Base-by-base conservation (phyloP, 2,329 filamentous ascomycete species). In the Fusarium nygamai region DNA sequence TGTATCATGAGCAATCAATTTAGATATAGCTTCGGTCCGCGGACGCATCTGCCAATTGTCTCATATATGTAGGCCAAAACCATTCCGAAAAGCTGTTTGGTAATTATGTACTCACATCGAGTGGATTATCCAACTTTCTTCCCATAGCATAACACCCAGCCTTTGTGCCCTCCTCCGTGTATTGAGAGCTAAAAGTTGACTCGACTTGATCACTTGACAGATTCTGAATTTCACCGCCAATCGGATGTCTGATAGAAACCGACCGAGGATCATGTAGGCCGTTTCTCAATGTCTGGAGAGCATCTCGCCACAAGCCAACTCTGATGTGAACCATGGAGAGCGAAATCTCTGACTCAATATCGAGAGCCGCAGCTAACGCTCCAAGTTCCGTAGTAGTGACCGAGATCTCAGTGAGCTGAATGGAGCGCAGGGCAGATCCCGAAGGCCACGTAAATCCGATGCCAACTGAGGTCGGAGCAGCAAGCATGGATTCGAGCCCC, bases 71-170 rank as follows among this genome's bases (percentile, higher is more conserved):
- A 16, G 6, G 13, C 19, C 0, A 47, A 3, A 7, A 3, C 2
- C 4, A 5, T 16, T 14, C 0, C 16, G 2, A 9, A 5, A 33
- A n/a, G 2, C 29, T 8, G 3, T 2, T 0, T 13, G 22, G 1
- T 10, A 34, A n/a, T 39, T 58, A 34, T 13, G 2, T 7, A 4
- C 6, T 2, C 10, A 2, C 14, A 27, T 10, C 8, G 3, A 58
- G 20, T 13, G 56, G 56, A n/a, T 34, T 59, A 0, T 48, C 13
- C 3, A 19, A 3, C 8, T 8, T 1, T 6, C 7, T 36, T 0
- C 56, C 56, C 39, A 59, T 47, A 14, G 5, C 19, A 14, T 48
- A 59, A 5, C n/a, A 22, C 4, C 48, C 56, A 22, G 39, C 56
- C 1, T 29, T 34, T 5, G 56, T 47, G 1, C 17, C 17, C 14